Evolutionary conservation across 257 asterid genomes (phyloP).

Genomic region (Solanum raphanifolium): DNA sequence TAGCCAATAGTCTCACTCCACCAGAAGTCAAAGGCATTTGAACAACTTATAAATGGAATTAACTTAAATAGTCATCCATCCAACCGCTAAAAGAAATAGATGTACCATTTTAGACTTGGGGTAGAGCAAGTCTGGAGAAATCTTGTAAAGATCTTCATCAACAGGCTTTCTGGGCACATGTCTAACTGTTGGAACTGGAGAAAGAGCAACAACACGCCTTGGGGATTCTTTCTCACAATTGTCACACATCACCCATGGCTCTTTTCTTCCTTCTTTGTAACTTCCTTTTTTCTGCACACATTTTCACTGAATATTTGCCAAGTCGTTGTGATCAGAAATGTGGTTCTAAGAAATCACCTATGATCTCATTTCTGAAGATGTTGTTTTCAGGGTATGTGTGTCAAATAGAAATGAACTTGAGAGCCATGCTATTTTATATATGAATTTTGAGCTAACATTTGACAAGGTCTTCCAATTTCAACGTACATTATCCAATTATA

Average conservation of each 20-base stretch:
- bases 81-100: neutral
- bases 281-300: constrained; percentile 23
- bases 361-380: neutral
- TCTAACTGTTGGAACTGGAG: constrained; percentile 10
- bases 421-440: neutral
- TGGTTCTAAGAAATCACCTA: neutral
- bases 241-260: constrained; percentile 37
- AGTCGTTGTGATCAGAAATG: neutral
- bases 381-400: neutral
- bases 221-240: constrained; percentile 20
- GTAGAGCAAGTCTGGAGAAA: constrained; percentile 58
- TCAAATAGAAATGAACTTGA: neutral
- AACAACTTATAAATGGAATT: no score
- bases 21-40: no score
- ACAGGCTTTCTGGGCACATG: constrained; percentile 39
- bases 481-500: neutral
- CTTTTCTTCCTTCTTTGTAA: constrained; percentile 20
- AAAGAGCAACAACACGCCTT: constrained; percentile 1
- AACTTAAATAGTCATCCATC: neutral
- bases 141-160: constrained; percentile 79
- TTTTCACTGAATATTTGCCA: neutral
- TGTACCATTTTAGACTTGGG: constrained; percentile 36
- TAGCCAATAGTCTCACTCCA: no score
- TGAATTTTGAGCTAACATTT: neutral
- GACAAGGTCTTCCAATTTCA: neutral